phyloP scores from a whole-genome alignment of 2,329 filamentous ascomycete species.

The Zymoseptoria passerinii region DNA sequence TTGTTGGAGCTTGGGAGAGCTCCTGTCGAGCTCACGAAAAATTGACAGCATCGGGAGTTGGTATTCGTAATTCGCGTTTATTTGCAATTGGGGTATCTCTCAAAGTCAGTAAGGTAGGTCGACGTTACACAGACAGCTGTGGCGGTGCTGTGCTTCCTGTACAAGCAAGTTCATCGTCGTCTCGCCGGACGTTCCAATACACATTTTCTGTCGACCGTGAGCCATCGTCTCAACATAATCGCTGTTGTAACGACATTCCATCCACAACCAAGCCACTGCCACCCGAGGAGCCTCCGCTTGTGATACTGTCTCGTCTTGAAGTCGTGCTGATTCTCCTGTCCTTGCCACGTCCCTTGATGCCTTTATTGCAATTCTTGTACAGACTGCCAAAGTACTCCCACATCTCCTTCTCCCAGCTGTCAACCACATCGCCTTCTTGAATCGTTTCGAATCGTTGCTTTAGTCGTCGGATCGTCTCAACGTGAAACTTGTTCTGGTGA shows the following conservation, averaged over 20 bases:
- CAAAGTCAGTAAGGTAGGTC: neutral
- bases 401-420: slow-evolving; percentile 62
- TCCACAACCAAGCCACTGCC: neutral
- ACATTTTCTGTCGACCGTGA: neutral
- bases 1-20: neutral
- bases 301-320: slow-evolving; percentile 16
- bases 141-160: neutral
- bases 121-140: neutral
- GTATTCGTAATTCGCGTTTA: neutral
- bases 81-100: neutral
- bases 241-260: neutral
- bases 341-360: slow-evolving; percentile 91
- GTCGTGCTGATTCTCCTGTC: slow-evolving; percentile 56
- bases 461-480: slow-evolving; percentile 59
- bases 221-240: neutral
- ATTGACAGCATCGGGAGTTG: neutral
- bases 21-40: neutral
- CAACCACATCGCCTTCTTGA: slow-evolving; percentile 54
- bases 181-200: neutral
- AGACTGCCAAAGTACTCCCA: slow-evolving; percentile 76
- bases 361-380: slow-evolving; percentile 99
- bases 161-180: neutral
- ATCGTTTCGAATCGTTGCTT: slow-evolving; percentile 62
- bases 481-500: slow-evolving; percentile 92
- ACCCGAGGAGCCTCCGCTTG: slow-evolving; percentile 1